Conservation (phyloP, 129 eudicot species). For the Artemisia annua region DNA sequence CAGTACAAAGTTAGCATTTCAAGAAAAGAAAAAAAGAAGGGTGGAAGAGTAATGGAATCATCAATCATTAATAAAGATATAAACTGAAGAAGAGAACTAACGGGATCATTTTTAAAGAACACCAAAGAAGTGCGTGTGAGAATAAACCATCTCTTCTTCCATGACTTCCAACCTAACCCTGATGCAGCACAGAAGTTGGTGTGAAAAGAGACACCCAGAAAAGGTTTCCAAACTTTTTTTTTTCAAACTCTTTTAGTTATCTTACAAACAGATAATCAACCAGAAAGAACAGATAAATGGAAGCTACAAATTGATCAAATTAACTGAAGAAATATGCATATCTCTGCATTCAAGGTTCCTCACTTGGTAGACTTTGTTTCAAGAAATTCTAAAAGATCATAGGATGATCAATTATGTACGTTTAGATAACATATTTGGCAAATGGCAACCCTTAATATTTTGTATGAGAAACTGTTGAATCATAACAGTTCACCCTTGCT, state of each 20-base stretch:
- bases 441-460: no score
- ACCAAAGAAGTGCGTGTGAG: slow-evolving; percentile 97
- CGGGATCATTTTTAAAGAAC: slow-evolving; percentile 95
- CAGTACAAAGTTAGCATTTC: slow-evolving; percentile 26
- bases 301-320: not conserved
- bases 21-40: not conserved
- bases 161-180: slow-evolving; percentile 98
- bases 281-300: not conserved
- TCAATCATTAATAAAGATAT: not conserved
- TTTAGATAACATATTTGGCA: no score
- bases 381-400: not conserved
- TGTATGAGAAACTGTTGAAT: no score
- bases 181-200: slow-evolving; percentile 29
- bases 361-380: not conserved
- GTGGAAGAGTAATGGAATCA: not conserved
- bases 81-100: slow-evolving; percentile 40
- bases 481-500: no score
- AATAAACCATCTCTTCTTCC: slow-evolving; percentile 99
- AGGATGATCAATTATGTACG: no score
- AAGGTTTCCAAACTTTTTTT: not conserved
- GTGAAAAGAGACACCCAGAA: not conserved
- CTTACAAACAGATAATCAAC: not conserved
- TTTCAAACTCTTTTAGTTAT: not conserved
- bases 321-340: not conserved
- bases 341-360: not conserved